phyloP scores from a whole-genome alignment of 2,329 filamentous ascomycete genomes.

The Colletotrichum theobromicola region DNA sequence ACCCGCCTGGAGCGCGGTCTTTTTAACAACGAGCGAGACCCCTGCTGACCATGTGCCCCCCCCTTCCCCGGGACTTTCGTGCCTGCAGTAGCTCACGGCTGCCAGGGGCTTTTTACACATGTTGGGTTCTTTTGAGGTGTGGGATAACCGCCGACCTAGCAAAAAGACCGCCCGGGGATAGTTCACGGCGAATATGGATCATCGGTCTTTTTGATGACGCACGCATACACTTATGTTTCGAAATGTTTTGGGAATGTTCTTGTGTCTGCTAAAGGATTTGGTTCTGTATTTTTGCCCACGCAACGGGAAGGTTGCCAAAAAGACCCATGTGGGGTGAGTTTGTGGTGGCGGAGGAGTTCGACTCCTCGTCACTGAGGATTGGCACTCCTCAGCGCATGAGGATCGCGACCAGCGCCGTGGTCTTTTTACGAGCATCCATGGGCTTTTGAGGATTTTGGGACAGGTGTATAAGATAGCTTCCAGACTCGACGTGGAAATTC shows the following conservation, averaged over 20 bases:
- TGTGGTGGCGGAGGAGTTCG: neutral
- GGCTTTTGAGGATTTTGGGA: fast-evolving
- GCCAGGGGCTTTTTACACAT: neutral
- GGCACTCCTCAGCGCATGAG: neutral
- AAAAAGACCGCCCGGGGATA: neutral
- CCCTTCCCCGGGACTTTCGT: neutral
- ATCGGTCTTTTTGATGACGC: neutral
- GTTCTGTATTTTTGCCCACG: neutral
- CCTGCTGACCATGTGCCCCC: neutral
- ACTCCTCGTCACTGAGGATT: neutral
- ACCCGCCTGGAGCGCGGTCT: neutral
- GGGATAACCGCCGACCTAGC: neutral
- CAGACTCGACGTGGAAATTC: too few species aligned
- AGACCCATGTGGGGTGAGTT: neutral
- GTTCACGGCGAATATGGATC: fast-evolving
- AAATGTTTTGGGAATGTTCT: neutral
- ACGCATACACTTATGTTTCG: neutral
- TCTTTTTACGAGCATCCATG: neutral
- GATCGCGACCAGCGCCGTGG: neutral
- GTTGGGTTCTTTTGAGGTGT: neutral
- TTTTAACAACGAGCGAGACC: neutral
- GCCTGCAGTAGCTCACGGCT: neutral
- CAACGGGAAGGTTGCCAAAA: neutral
- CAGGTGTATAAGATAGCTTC: too few species aligned
- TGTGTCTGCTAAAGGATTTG: neutral